Evolutionary conservation across 345 rosid species (phyloP), one percentile per base, ranked within the genome.

Genomic region (Brassica carinata): DNA sequence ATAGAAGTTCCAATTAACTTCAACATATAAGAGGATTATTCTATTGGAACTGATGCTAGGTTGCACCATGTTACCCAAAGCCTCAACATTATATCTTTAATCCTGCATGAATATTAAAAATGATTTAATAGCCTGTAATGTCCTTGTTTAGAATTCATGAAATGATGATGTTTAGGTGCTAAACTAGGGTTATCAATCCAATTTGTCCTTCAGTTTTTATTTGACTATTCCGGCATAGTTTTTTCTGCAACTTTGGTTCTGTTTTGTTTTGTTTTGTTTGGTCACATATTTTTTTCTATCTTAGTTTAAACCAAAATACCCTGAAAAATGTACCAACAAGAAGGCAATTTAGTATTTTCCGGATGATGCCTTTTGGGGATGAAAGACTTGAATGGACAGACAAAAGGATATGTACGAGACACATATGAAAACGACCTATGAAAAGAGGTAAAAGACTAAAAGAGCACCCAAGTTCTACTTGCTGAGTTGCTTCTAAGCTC

Each of bases 61-160:
- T 7, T 77, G 43, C 65, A 82, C 82, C 90, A 84, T 90, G 92
- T 87, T 85, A 87, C 97, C 89, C 85, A 70, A 82, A 84, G 81
- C 75, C 89, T 73, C 74, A 85, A 87, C 94, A 90, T 65, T 70
- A 71, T 73, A 58, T 84, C 36, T 27, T 73, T 23, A 23, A 23
- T 69, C 74, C 38, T 72, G 59, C 65, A 69, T 67, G n/a, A 43
- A 73, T 61, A 34, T 65, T 71, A 0, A 10, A 55, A 17, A 8
- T 66, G 8, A 57, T 31, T 15, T 59, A 31, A 31, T 43, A 5
- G 9, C 10, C 64, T 43, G 18, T 73, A 40, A 58, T 67, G 48
- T 29, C 13, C 51, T 0, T 7, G 17, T 66, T 79, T 38, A 1
- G 31, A 64, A 57, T 23, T 27, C 62, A 23, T 34, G 34, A 29